Evolutionary conservation across 495 filamentous ascomycete genomes (phyloP).

Genomic region (Trichoderma asperelloides): DNA sequence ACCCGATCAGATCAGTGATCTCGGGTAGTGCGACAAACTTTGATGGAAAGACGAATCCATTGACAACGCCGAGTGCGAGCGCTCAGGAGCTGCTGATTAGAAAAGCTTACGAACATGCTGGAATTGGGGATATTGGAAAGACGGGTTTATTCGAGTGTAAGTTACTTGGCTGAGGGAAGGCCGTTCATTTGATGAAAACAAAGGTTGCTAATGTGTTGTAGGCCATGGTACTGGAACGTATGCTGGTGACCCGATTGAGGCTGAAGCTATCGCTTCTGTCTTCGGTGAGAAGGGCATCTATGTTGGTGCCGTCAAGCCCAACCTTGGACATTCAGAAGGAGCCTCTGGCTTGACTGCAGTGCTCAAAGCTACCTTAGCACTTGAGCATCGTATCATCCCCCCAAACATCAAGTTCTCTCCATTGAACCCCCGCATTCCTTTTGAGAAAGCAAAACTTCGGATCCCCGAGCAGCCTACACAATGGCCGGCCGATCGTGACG

Average conservation of each 20-base stretch:
- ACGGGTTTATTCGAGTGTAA: conserved; percentile 27
- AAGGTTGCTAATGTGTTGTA: too few relatives aligned
- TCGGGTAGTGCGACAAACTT: conserved; percentile 37
- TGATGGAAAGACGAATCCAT: conserved; percentile 30
- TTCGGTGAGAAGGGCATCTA: conserved; percentile 27
- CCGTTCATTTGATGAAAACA: too few relatives aligned
- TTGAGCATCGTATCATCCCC: conserved; percentile 34
- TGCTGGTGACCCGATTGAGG: too few relatives aligned
- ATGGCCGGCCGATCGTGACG: conserved; percentile 16
- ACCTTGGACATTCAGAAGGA: conserved; percentile 43
- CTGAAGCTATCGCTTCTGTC: conserved; percentile 21
- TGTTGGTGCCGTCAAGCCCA: conserved; percentile 45
- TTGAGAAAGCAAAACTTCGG: conserved; percentile 14
- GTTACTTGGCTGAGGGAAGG: too few relatives aligned
- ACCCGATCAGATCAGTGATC: conserved; percentile 45
- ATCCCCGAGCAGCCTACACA: conserved; percentile 18
- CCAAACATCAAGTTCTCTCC: conserved; percentile 26
- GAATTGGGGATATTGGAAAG: conserved; percentile 29
- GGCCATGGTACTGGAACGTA: too few relatives aligned
- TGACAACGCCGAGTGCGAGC: conserved; percentile 34
- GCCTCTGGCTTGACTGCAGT: conserved; percentile 34
- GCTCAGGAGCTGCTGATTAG: conserved; percentile 42
- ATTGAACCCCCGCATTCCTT: conserved; percentile 21
- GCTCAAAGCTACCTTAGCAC: conserved; percentile 38
- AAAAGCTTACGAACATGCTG: conserved; percentile 30